Evolutionary conservation across 495 filamentous ascomycete species (phyloP), one percentile per base, ranked within the genome.

Genomic region (Eremomyces bilateralis): DNA sequence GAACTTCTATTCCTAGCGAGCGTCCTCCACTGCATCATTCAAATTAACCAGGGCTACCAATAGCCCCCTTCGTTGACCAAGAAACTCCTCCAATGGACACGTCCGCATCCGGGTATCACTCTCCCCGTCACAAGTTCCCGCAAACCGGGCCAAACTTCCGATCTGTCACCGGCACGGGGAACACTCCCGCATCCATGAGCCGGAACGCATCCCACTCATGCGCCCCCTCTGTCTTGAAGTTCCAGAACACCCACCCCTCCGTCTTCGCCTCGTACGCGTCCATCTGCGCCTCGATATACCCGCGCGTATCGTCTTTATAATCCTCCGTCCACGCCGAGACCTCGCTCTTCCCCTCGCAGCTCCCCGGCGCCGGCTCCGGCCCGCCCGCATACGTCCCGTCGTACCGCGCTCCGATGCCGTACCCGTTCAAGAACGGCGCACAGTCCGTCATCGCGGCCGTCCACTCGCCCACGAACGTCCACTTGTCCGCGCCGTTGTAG

Each of bases 381-480:
- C 42, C 41, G 15, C 52, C 50, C 5, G 51, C 53, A 39, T 52
- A 59, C 3, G 47, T 56, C 6, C 62, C 62, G 28, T 65, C 62
- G 48, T 76, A 84, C 21, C 77, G 67, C 17, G 74, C 62, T 17
- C 73, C 75, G 37, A 70, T 57, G 11, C 70, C 68, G 33, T 66
- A 64, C 18, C 54, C 78, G 42, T 82, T 82, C 15, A 82, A 62
- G 39, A 65, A 72, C 36, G 65, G 65, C 12, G 78, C 73, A 46
- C 77, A 84, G 46, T 83, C 76, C 12, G 78, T 82, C 60, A 78
- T 58, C 1, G 69, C 69, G 20, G 53, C 69, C n/a, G 57, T 61
- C 65, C 69, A 73, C 41, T 65, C 61, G 22, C 57, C 57, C 4
- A 58, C 44, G 31, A 65, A 53, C 3, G 53, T 51, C 58, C 58